Evolutionary conservation across 441 rosid species (phyloP), one percentile per base, ranked within the genome.

Genomic region (Aquilaria agallochum): DNA sequence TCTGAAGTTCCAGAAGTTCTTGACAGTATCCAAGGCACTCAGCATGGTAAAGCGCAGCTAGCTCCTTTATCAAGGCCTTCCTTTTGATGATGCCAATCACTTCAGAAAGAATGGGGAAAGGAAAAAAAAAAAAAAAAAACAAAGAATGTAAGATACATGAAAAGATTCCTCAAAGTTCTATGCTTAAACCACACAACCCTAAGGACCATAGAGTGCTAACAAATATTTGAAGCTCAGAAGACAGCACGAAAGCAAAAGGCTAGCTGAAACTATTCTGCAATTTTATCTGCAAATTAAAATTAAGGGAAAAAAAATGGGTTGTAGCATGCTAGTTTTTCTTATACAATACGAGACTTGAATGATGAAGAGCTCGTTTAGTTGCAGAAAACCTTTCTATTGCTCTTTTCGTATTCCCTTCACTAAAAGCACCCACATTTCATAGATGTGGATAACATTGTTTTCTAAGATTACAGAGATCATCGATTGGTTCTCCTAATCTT

Each of bases 61-160:
- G 68, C 55, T 89, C 93, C 70, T 91, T 91, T 62, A 94, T 81
- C 87, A 94, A 81, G 40, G 86, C 96, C 62, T 87, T 94, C 77
- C 98, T 89, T 68, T 89, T 90, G 64, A 90, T 94, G 68, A 90
- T 85, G 50, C 98, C 98, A 52, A 94, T 87, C 95, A 89, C 98
- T 91, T 73, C 40, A 58, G 40, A 34, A 20, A 36, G 6, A 36
- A 36, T 36, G 42, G 5, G 42, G 15, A 33, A 48, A 57, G 15
- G 12, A 31, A 54, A 54, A 31, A 52, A 52, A 54, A 54, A 31
- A 52, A 52, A 54, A 54, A 54, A 30, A 4, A 6, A 20, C 53
- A 58, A 13, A 47, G 36, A 14, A 14, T 5, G n/a, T 2, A 13
- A 62, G 56, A 36, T 42, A 57, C 31, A 53, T 45, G 31, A 44